Evolutionary conservation across 192 early-diverging fungal genomes (phyloP).

Genomic region (Haplosporangium gracile): DNA sequence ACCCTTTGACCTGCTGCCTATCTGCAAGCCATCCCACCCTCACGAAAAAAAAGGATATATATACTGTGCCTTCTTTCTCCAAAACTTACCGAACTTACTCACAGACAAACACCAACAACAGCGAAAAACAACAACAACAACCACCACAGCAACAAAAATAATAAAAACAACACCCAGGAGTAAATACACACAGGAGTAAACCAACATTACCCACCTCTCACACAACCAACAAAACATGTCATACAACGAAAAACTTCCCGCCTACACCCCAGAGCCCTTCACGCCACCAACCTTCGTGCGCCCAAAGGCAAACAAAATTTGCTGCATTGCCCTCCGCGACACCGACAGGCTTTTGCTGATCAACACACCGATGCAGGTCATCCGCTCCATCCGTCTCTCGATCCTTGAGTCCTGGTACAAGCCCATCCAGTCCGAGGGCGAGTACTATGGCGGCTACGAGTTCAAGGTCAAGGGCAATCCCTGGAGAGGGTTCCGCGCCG

Average conservation of each 20-base stretch:
- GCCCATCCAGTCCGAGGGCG: slow-evolving; percentile 12
- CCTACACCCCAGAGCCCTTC: background rate
- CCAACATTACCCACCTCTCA: no score
- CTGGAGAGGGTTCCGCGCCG: slow-evolving; percentile 7
- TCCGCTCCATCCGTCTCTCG: background rate
- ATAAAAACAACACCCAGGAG: background rate
- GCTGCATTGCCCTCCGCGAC: slow-evolving; percentile 3
- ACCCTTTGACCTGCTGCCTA: no score
- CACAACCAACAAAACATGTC: background rate
- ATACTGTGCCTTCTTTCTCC: background rate
- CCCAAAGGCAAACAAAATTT: slow-evolving; percentile 1
- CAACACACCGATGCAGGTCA: background rate
- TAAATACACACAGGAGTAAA: no score
- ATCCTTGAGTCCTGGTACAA: slow-evolving; percentile 15
- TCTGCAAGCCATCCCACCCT: background rate
- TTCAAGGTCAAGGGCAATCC: slow-evolving; percentile 18
- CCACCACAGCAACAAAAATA: background rate
- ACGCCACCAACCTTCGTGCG: background rate
- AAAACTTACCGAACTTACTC: background rate
- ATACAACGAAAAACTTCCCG: background rate
- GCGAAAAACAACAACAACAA: background rate
- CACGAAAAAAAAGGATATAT: background rate
- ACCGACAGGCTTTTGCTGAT: slow-evolving; percentile 8
- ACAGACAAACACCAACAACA: background rate
- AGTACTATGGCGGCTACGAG: slow-evolving; percentile 5